Evolutionary conservation across 768 basidiomycete species (phyloP), one percentile per base, ranked within the genome.

Genomic region (Boletus rubroflammeus): DNA sequence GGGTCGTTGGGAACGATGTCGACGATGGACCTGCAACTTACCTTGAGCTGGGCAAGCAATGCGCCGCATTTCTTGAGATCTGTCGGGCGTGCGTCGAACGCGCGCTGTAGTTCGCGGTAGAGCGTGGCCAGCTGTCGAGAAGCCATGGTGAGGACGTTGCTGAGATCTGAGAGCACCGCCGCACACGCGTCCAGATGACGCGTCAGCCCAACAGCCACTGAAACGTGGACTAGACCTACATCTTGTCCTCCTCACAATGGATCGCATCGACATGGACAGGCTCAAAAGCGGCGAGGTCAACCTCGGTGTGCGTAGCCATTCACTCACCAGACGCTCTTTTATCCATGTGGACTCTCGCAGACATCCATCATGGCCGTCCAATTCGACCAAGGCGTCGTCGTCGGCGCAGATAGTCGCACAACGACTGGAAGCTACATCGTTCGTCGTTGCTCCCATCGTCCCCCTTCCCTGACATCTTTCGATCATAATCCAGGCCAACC

Each of bases 361-460:
- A 99, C 96, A 52, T 98, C 96, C 40, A 98, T 99, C 71, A 98
- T 98, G 95, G 96, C 97, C 50, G 95, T 98, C 58, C 92, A 94
- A 65, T 99, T 99, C 76, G 79, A 92, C 32, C 85, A 84, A 29
- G 97, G 97, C 36, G 97, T 99, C 55, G 86, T 99, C 62, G 84
- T 98, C 57, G 97, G 97, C 40, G 97, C 97, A 60, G 97, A 99
- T 76, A 90, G 88, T 81, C 83, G 96, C 55, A 99, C 96, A 56
- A 98, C 97, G 0, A 95, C 92, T 7, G 97, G 96, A 60, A 87
- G 86, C 75, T 98, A 97, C 74, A 96, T 97, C 69, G 96, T 94
- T 70, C 58, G 85, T 70, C 28, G 47, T n/a, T 6, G 19, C 32
- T 29, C 9, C 2, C 26, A 35, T 38, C 42, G 0, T 43, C n/a